These are phyloP conservation scores for Moricandia arvensis DNA, from an alignment of 345 rosid genomes.

Conservation along the genomic window DNA sequence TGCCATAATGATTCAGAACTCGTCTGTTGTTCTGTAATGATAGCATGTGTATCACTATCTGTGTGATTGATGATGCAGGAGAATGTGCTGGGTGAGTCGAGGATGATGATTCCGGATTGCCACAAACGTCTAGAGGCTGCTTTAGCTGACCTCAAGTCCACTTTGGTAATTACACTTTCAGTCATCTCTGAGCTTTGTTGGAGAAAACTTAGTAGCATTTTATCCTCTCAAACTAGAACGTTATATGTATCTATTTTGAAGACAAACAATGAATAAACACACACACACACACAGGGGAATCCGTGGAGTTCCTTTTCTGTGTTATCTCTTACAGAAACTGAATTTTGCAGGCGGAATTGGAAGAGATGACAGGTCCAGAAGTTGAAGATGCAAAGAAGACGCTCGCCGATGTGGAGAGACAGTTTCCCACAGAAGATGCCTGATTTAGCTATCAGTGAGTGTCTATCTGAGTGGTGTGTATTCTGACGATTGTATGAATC, in stretches of 20 bases:
- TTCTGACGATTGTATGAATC: background rate
- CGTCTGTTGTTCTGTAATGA: background rate
- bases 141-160: conserved; percentile 61
- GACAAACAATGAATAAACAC: background rate
- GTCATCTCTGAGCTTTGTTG: background rate
- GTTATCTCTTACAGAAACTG: background rate
- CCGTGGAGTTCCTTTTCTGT: background rate
- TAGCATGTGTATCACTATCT: too few relatives aligned
- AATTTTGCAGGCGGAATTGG: conserved; percentile 53
- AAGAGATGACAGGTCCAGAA: conserved; percentile 58
- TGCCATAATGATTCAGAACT: background rate
- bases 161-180: conserved; percentile 52
- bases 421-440: conserved; percentile 56
- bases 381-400: conserved; percentile 65
- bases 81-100: conserved; percentile 92
- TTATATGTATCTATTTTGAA: too few relatives aligned
- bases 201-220: background rate
- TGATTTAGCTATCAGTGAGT: conserved; percentile 20
- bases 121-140: conserved; percentile 85
- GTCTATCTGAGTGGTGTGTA: conserved; percentile 12
- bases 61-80: conserved; percentile 40
- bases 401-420: conserved; percentile 53
- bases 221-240: too few relatives aligned
- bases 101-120: conserved; percentile 97
- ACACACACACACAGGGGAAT: background rate